phyloP scores from a whole-genome alignment of 805 yeast genomes.

The Saccharomycopsis malanga region DNA sequence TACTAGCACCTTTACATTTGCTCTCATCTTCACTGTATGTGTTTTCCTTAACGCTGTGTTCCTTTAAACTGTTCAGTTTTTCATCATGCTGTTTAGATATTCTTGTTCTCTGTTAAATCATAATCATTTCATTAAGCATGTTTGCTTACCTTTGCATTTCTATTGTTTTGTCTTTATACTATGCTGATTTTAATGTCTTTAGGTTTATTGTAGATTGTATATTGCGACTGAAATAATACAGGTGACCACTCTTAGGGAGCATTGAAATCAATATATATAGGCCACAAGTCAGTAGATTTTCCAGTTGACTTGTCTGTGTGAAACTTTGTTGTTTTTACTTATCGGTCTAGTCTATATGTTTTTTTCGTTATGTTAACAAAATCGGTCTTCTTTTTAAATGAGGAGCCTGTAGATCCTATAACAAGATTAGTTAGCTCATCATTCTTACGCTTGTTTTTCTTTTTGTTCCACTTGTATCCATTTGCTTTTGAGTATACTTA shows the following conservation, averaged over 20 bases:
- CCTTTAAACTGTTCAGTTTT: no score
- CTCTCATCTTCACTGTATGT: neutral
- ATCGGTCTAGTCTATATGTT: neutral
- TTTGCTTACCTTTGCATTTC: no score
- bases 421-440: neutral
- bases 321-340: neutral
- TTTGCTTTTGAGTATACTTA: neutral
- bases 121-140: no score
- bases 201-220: no score
- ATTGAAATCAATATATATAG: constrained; percentile 2
- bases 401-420: neutral
- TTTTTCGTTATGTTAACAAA: neutral
- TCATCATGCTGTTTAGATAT: no score
- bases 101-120: no score
- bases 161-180: no score
- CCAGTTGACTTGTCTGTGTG: neutral
- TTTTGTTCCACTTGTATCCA: neutral
- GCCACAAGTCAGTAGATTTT: constrained; percentile 2
- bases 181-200: no score
- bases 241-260: no score
- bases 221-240: no score
- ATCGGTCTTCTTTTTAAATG: neutral
- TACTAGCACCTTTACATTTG: neutral
- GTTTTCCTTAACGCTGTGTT: neutral
- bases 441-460: neutral